Percentiles rank a stretch among this genome's conserved stretches.
Evolutionary conservation across 2,329 filamentous ascomycete genomes (phyloP).

Genomic region (Tolypocladium ovalisporum): DNA sequence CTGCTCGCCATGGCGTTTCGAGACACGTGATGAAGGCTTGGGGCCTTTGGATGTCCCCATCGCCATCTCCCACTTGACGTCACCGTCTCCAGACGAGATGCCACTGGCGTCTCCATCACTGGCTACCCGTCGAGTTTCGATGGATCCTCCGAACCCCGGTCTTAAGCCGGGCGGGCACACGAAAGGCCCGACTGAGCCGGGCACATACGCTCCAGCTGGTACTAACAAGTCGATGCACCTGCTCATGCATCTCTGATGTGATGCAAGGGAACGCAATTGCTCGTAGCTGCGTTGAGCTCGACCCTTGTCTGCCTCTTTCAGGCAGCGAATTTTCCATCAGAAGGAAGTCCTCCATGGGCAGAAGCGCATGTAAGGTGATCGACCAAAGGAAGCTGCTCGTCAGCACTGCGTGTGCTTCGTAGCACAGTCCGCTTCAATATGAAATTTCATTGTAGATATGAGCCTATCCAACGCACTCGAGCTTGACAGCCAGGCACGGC

Average conservation of each 20-base stretch:
- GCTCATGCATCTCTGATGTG: neutral
- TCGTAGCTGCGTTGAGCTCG: neutral
- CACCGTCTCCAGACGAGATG: neutral
- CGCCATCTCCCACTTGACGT: neutral
- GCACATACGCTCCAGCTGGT: neutral
- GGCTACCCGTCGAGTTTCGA: neutral
- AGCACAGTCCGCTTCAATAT: neutral
- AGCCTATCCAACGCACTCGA: neutral
- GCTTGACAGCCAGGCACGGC: neutral
- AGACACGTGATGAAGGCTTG: conserved; percentile 1
- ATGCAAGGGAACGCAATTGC: neutral
- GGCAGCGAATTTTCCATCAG: neutral
- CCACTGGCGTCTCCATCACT: neutral
- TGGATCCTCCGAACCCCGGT: neutral
- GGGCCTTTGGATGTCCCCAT: neutral
- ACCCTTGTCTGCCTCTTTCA: too few relatives aligned
- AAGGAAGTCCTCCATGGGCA: neutral
- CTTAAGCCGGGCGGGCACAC: neutral
- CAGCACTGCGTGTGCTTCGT: neutral
- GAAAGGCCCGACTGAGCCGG: neutral
- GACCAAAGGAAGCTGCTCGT: neutral
- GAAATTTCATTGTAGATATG: neutral
- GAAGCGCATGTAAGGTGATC: too few relatives aligned
- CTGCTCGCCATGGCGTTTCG: neutral
- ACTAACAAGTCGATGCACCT: neutral